Evolutionary conservation across 2,329 filamentous ascomycete genomes (phyloP).

Genomic region (Plenodomus biglobosus): DNA sequence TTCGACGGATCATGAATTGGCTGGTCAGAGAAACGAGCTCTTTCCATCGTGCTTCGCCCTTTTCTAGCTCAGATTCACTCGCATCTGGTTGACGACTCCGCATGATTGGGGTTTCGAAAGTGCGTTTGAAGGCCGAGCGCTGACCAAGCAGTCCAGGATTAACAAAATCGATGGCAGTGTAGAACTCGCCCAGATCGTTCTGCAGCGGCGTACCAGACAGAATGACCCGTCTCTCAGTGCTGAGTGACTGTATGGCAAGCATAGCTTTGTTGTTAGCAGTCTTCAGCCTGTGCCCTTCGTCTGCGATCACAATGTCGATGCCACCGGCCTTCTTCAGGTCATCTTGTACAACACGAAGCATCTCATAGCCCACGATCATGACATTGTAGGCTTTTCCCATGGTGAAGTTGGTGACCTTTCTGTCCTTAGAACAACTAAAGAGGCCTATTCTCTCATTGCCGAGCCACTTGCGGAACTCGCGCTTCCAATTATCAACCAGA

Average conservation of each 20-base stretch:
- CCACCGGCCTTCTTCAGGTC: slow-evolving; percentile 63
- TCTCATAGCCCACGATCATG: slow-evolving; percentile 75
- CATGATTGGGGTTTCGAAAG: slow-evolving; percentile 66
- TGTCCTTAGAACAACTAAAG: slow-evolving; percentile 61
- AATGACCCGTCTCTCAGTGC: slow-evolving; percentile 63
- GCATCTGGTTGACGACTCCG: slow-evolving; percentile 65
- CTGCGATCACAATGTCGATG: slow-evolving; percentile 71
- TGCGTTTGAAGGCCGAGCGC: slow-evolving; percentile 63
- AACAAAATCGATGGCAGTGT: slow-evolving; percentile 67
- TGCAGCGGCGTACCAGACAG: slow-evolving; percentile 69
- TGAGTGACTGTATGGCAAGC: slow-evolving; percentile 64
- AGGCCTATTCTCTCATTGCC: slow-evolving; percentile 70
- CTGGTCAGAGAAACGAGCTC: slow-evolving; percentile 63
- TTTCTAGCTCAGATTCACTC: slow-evolving; percentile 62
- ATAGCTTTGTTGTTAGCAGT: slow-evolving; percentile 70
- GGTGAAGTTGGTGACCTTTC: slow-evolving; percentile 67
- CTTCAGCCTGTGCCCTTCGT: slow-evolving; percentile 69
- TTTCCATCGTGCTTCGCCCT: slow-evolving; percentile 62
- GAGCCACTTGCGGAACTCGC: slow-evolving; percentile 74
- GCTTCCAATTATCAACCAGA: slow-evolving; percentile 71
- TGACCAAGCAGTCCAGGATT: slow-evolving; percentile 66
- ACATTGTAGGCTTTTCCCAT: slow-evolving; percentile 67
- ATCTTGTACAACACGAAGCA: slow-evolving; percentile 65
- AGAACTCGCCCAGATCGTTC: slow-evolving; percentile 69
- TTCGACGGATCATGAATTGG: slow-evolving; percentile 66